A percentile compares a stretch with the other conserved stretches of the same genome.
Evolutionary conservation across 2,329 filamentous ascomycete species (phyloP).

Genomic region (Calonectria pauciramosa): DNA sequence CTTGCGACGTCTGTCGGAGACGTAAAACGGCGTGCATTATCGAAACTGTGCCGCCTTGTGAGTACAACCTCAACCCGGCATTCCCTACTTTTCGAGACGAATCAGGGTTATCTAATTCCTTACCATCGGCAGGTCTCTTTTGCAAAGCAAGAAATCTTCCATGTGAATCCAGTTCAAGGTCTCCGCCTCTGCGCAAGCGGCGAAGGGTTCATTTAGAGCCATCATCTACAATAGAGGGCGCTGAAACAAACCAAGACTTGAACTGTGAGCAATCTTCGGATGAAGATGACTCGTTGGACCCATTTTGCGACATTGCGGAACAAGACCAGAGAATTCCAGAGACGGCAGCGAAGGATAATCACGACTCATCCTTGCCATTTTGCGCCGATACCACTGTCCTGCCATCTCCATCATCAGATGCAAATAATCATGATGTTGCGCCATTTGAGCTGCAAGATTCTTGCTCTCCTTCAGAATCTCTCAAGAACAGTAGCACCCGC

Average conservation of each 20-base stretch:
- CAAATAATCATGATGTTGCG: neutral
- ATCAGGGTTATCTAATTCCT: neutral
- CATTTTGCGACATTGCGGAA: neutral
- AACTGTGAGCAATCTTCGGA: constrained; percentile 4
- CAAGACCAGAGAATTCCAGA: neutral
- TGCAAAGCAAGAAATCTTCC: constrained; percentile 22
- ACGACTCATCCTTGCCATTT: neutral
- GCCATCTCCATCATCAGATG: constrained; percentile 15
- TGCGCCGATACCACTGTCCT: neutral
- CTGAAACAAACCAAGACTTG: neutral
- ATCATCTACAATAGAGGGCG: neutral
- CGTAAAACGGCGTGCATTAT: constrained; percentile 55
- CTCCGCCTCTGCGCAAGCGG: constrained; percentile 18
- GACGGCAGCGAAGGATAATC: neutral
- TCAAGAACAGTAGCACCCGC: neutral
- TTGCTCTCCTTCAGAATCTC: neutral
- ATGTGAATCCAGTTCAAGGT: constrained; percentile 23
- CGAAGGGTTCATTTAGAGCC: neutral
- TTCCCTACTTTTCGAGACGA: neutral
- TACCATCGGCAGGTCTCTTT: constrained; percentile 8
- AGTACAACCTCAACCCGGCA: constrained; percentile 26
- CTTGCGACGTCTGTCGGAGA: constrained; percentile 52
- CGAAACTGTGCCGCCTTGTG: constrained; percentile 51
- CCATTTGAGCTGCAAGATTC: neutral
- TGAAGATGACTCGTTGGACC: neutral